A percentile compares a stretch with the other conserved stretches of the same genome.
Conservation (phyloP, 257 asterid species). For the Coffea canephora region DNA sequence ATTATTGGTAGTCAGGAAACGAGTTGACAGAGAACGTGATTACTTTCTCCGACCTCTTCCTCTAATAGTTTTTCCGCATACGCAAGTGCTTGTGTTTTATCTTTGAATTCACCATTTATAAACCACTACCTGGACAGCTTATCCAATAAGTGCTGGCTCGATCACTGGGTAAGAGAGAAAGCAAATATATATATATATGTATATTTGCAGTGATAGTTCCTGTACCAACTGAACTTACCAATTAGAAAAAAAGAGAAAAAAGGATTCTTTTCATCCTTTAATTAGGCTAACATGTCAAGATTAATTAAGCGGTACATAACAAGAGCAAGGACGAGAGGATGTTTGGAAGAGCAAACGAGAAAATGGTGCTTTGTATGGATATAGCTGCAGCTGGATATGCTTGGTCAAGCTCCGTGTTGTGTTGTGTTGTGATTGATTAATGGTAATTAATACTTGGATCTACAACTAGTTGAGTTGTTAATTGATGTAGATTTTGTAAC, state of each 20-base stretch:
- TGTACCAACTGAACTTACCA: neutral
- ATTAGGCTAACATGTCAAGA: conserved; percentile 20
- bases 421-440: neutral
- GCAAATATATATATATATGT: neutral
- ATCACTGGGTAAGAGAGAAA: neutral
- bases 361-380: neutral
- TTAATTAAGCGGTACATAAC: neutral
- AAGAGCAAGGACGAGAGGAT: neutral
- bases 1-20: no score
- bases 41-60: neutral
- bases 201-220: neutral
- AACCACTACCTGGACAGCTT: neutral
- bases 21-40: no score
- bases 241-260: neutral
- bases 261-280: conserved; percentile 3
- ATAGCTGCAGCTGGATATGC: neutral
- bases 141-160: neutral
- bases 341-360: neutral
- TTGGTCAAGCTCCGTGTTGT: neutral
- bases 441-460: neutral
- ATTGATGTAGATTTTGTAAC: conserved; percentile 2
- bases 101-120: no score
- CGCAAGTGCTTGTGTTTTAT: no score
- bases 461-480: neutral
- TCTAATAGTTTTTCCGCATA: neutral